These are phyloP conservation scores for Plectosphaerella plurivora DNA, from an alignment of 2,329 filamentous ascomycete genomes.

Conservation along the genomic window DNA sequence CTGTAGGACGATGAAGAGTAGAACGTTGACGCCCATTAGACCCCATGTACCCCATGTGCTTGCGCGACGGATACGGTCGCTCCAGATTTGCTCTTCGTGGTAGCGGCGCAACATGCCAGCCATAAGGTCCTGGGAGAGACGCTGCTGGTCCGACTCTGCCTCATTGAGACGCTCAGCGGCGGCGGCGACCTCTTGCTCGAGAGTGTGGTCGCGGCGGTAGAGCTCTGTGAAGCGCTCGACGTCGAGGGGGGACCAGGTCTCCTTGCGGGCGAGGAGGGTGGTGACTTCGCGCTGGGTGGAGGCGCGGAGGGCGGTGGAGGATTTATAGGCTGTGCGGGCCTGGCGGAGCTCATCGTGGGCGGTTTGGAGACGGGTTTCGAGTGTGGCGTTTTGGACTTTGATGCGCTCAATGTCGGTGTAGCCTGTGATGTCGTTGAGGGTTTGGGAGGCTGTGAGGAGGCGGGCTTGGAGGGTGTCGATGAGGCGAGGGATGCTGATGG, in stretches of 20 bases:
- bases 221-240: conserved; percentile 91
- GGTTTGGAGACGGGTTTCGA: conserved; percentile 53
- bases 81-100: conserved; percentile 99
- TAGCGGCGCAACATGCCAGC: conserved; percentile 85
- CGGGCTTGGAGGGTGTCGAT: conserved; percentile 90
- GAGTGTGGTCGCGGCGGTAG: conserved; percentile 87
- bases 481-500: conserved; percentile 56
- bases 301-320: conserved; percentile 79
- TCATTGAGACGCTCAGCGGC: conserved; percentile 68
- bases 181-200: conserved; percentile 76
- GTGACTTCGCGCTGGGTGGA: conserved; percentile 93
- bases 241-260: conserved; percentile 81
- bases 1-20: conserved; percentile 82
- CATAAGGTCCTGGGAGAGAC: conserved; percentile 69
- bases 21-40: conserved; percentile 92
- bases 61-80: conserved; percentile 91
- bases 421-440: conserved; percentile 89
- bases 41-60: conserved; percentile 99
- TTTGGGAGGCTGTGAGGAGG: conserved; percentile 78
- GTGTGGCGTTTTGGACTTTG: conserved; percentile 69
- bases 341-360: conserved; percentile 64
- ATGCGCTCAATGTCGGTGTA: conserved; percentile 88
- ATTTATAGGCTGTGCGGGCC: conserved; percentile 72
- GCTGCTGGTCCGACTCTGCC: conserved; percentile 76
- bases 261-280: conserved; percentile 86